These are phyloP conservation scores for Backusella tarrabulga DNA, from an alignment of 192 early-diverging fungal genomes.

Conservation along the genomic window DNA sequence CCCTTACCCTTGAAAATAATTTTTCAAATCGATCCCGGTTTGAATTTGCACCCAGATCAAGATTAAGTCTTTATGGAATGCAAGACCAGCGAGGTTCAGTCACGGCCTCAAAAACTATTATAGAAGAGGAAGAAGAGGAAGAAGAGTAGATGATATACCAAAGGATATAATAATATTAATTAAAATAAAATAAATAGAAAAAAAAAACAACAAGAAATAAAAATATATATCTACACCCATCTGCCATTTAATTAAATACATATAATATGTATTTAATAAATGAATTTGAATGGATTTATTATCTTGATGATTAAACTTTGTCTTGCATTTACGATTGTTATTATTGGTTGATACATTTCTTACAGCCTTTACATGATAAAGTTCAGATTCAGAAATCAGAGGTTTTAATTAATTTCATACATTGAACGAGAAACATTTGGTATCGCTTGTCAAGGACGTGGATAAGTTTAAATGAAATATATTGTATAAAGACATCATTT, in stretches of 20 bases:
- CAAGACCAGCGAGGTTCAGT: constrained; percentile 9
- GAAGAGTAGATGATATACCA: constrained; percentile 24
- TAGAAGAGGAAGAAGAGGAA: constrained; percentile 40
- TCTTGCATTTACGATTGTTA: neutral
- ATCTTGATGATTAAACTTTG: neutral
- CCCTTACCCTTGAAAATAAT: neutral
- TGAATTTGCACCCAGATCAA: constrained; percentile 27
- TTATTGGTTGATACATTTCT: neutral
- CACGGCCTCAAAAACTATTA: constrained; percentile 21
- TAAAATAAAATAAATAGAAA: constrained; percentile 1
- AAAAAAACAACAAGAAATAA: neutral
- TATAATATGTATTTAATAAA: neutral
- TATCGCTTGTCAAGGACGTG: too few relatives aligned
- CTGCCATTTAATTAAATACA: neutral
- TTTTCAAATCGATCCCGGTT: constrained; percentile 19
- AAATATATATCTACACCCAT: neutral
- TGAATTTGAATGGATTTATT: neutral
- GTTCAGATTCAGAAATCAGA: neutral
- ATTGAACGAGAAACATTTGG: too few relatives aligned
- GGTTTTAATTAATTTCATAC: too few relatives aligned
- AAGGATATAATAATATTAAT: constrained; percentile 3
- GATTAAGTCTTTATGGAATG: constrained; percentile 29
- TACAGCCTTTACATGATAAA: neutral
- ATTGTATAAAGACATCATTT: too few relatives aligned
- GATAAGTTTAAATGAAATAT: too few relatives aligned